phyloP scores from a whole-genome alignment of 106 monocot species.

The Phalaenopsis aphrodite region DNA sequence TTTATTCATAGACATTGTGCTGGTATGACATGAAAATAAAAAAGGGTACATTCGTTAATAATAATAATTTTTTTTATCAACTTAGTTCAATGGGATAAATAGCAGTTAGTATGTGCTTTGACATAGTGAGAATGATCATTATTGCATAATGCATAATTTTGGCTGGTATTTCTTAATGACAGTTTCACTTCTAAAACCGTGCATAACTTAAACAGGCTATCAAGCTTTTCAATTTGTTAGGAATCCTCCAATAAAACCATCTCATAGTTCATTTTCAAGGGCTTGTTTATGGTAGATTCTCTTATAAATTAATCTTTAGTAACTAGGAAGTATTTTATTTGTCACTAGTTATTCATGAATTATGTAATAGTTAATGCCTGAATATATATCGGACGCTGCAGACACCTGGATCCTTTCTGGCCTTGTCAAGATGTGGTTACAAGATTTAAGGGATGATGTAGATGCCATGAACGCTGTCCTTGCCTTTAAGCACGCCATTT shows the following conservation, averaged over 20 bases:
- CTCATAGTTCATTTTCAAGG: no score
- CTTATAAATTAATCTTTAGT: no score
- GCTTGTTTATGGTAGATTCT: no score
- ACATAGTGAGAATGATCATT: no score
- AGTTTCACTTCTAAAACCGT: neutral
- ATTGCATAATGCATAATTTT: no score
- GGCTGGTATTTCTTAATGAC: neutral
- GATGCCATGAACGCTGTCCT: constrained; percentile 41
- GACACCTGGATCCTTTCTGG: constrained; percentile 42
- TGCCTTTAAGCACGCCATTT: constrained; percentile 44
- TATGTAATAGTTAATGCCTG: neutral
- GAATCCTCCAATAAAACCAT: no score
- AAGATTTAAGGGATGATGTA: constrained; percentile 45
- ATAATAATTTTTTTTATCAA: neutral
- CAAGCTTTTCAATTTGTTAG: no score
- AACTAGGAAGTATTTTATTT: no score
- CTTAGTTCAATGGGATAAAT: neutral
- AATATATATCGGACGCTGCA: constrained; percentile 11
- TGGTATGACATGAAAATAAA: constrained; percentile 31
- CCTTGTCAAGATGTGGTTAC: constrained; percentile 70
- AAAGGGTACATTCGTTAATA: neutral
- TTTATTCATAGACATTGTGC: constrained; percentile 43
- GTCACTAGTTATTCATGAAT: neutral
- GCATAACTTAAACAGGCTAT: no score
- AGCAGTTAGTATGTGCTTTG: neutral